phyloP scores from a whole-genome alignment of 225 moss, liverwort and hornwort genomes.

The Pseudoscleropodium purum region DNA sequence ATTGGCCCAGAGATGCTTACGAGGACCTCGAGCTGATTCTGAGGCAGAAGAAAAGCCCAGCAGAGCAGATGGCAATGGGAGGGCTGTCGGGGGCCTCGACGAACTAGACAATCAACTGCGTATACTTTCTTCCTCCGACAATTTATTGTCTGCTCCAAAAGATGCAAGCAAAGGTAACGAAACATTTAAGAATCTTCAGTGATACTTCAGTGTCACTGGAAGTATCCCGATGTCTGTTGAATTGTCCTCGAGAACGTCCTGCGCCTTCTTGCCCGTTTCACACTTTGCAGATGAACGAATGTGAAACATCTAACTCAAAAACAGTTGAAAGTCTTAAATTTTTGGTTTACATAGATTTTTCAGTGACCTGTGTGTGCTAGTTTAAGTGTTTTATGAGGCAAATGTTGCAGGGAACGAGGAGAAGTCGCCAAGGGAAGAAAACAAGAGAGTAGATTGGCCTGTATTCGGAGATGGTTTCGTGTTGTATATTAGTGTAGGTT shows the following conservation, averaged over 20 bases:
- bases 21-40: conserved; percentile 26
- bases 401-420: conserved; percentile 7
- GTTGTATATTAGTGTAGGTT: conserved; percentile 10
- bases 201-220: background rate
- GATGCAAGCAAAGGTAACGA: conserved; percentile 9
- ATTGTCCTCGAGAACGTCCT: background rate
- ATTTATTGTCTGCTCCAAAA: background rate
- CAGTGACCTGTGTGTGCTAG: background rate
- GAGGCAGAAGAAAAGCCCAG: conserved; percentile 22
- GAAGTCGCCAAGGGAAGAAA: background rate
- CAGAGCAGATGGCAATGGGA: conserved; percentile 23
- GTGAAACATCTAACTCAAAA: background rate
- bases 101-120: conserved; percentile 41
- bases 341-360: background rate
- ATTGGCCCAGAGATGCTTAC: background rate
- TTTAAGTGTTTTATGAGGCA: background rate
- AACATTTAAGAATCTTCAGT: background rate
- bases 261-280: background rate
- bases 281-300: background rate
- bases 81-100: conserved; percentile 15
- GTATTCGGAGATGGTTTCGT: conserved; percentile 27
- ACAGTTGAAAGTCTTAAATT: background rate
- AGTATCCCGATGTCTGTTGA: background rate
- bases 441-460: conserved; percentile 30
- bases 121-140: conserved; percentile 22